Conservation (phyloP, 2,329 filamentous ascomycete genomes). For the Paracamarosporium sp. region DNA sequence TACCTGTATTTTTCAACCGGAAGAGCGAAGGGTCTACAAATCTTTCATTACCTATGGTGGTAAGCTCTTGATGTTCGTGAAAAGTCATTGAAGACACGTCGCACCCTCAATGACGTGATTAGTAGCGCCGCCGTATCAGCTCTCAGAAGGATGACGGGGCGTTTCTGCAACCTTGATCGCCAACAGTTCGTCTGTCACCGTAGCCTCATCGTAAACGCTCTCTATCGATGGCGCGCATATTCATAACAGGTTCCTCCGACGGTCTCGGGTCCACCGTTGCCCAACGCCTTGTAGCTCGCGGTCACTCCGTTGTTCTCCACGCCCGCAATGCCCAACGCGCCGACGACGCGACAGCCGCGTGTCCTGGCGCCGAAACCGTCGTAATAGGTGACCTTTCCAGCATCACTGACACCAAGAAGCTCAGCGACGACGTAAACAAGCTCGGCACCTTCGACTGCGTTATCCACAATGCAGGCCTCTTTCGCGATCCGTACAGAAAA, state of each 20-base stretch:
- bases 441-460: constrained; percentile 61
- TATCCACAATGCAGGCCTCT: constrained; percentile 65
- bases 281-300: constrained; percentile 56
- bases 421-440: constrained; percentile 60
- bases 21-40: too few relatives aligned
- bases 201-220: not conserved
- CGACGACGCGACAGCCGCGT: constrained; percentile 54
- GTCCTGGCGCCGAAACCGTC: constrained; percentile 59
- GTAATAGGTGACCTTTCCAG: constrained; percentile 62
- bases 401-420: constrained; percentile 57
- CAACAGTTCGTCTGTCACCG: not conserved
- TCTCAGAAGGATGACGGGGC: too few relatives aligned
- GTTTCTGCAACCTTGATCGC: not conserved
- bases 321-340: constrained; percentile 64
- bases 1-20: too few relatives aligned
- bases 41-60: too few relatives aligned
- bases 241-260: constrained; percentile 66
- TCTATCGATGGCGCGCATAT: constrained; percentile 53
- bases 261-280: constrained; percentile 63
- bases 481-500: constrained; percentile 50
- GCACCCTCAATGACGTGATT: too few relatives aligned
- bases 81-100: too few relatives aligned
- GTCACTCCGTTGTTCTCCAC: constrained; percentile 64
- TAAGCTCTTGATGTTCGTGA: too few relatives aligned
- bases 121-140: too few relatives aligned